Conservation (phyloP, 805 yeast genomes). For the Schwanniomyces sp. region DNA sequence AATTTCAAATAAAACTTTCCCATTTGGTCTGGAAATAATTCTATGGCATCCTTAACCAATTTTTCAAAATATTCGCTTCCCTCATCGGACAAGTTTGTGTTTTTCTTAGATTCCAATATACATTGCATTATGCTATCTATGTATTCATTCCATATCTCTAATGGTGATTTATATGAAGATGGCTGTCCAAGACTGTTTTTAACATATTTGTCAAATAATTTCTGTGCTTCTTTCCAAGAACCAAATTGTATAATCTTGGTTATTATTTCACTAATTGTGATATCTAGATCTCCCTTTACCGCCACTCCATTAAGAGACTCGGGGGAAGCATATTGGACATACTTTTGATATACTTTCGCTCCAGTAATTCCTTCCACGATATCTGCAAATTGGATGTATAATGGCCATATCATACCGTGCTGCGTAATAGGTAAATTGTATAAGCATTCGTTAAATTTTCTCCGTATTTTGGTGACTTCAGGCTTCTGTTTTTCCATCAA, state of each 20-base stretch:
- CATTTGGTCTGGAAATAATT: conserved; percentile 57
- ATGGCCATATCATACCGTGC: conserved; percentile 44
- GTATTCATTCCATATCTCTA: conserved; percentile 49
- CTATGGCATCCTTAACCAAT: conserved; percentile 13
- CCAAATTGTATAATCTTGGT: conserved; percentile 31
- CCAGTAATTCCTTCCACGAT: conserved; percentile 41
- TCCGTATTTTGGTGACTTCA: conserved; percentile 39
- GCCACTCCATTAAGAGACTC: conserved; percentile 7
- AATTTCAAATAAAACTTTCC: conserved; percentile 48
- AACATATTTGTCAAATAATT: conserved; percentile 32
- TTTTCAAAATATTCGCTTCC: conserved; percentile 22
- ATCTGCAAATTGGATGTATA: conserved; percentile 57
- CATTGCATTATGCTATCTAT: conserved; percentile 36
- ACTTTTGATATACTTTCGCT: conserved; percentile 29
- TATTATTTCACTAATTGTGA: conserved; percentile 28
- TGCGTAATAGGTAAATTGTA: conserved; percentile 48
- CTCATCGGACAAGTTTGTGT: conserved; percentile 9
- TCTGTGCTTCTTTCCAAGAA: conserved; percentile 20
- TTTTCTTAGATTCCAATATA: not conserved
- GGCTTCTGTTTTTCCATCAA: conserved; percentile 26
- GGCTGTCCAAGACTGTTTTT: conserved; percentile 27
- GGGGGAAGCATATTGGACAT: conserved; percentile 25
- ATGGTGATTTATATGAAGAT: conserved; percentile 37
- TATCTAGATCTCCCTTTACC: conserved; percentile 5
- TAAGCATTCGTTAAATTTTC: conserved; percentile 50